These are phyloP conservation scores for Microdochium nivale DNA, from an alignment of 2,329 filamentous ascomycete genomes.

Conservation along the genomic window DNA sequence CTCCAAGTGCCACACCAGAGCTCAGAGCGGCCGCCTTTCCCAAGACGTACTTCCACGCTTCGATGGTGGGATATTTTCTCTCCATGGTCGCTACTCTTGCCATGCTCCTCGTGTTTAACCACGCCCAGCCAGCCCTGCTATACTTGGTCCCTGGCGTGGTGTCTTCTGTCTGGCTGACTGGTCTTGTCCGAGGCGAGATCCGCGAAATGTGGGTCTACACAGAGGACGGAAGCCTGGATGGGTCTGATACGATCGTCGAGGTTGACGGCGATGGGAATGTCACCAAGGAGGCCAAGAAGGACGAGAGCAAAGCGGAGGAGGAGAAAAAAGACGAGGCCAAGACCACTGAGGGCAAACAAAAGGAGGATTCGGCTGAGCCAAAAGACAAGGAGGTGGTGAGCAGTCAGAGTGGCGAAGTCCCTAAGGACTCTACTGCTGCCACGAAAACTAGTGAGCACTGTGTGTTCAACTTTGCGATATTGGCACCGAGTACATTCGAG, in stretches of 20 bases:
- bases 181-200: constrained; percentile 61
- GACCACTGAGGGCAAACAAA: constrained; percentile 1
- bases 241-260: constrained; percentile 45
- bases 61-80: constrained; percentile 65
- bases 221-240: constrained; percentile 57
- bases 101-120: constrained; percentile 69
- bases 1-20: constrained; percentile 20
- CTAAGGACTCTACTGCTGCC: background rate
- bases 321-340: constrained; percentile 13
- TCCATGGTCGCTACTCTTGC: constrained; percentile 71
- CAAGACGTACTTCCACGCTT: constrained; percentile 79
- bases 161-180: constrained; percentile 66
- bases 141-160: constrained; percentile 88
- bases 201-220: constrained; percentile 73
- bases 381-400: background rate
- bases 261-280: constrained; percentile 39
- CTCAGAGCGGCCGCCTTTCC: constrained; percentile 48
- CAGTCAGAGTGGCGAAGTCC: background rate
- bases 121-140: constrained; percentile 81
- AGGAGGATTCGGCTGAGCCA: constrained; percentile 3
- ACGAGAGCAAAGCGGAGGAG: constrained; percentile 21
- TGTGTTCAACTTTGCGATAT: constrained; percentile 20
- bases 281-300: constrained; percentile 28
- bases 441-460: constrained; percentile 3
- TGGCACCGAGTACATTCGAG: constrained; percentile 11